Evolutionary conservation across 805 yeast genomes (phyloP).

Genomic region (Komagataella ulmi): DNA sequence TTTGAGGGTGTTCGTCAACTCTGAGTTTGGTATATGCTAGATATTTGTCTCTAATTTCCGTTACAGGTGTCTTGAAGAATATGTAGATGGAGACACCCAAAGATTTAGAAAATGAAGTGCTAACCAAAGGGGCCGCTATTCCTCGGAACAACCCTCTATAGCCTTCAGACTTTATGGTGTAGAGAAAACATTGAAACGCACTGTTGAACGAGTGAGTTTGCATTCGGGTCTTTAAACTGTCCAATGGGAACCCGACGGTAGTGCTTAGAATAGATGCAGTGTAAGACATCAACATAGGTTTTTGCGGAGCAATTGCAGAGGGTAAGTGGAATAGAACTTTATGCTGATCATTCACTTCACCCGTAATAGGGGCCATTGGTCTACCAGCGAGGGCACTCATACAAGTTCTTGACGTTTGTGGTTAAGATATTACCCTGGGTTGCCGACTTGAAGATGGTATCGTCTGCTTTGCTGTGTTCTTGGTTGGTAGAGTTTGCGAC

Average conservation of each 20-base stretch:
- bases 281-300: slow-evolving; percentile 49
- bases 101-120: slow-evolving; percentile 54
- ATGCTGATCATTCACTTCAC: slow-evolving; percentile 15
- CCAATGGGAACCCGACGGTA: slow-evolving; percentile 70
- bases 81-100: slow-evolving; percentile 55
- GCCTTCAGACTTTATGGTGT: slow-evolving; percentile 52
- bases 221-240: slow-evolving; percentile 77
- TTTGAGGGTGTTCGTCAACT: slow-evolving; percentile 5
- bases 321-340: slow-evolving; percentile 39
- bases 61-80: slow-evolving; percentile 29
- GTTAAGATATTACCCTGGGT: not conserved
- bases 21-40: not conserved
- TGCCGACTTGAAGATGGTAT: not conserved
- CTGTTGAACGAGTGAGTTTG: slow-evolving; percentile 60
- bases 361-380: not conserved
- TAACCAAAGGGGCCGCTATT: slow-evolving; percentile 56
- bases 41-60: slow-evolving; percentile 1
- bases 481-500: not conserved
- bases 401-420: not conserved
- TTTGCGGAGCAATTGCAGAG: slow-evolving; percentile 30
- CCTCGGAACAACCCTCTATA: slow-evolving; percentile 64
- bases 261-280: slow-evolving; percentile 51
- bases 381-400: not conserved
- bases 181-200: slow-evolving; percentile 40
- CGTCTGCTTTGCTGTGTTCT: not conserved